Evolutionary conservation across 208 protist genomes (phyloP), one percentile per base, ranked within the genome.

Genomic region (Borovskyia barvae): DNA sequence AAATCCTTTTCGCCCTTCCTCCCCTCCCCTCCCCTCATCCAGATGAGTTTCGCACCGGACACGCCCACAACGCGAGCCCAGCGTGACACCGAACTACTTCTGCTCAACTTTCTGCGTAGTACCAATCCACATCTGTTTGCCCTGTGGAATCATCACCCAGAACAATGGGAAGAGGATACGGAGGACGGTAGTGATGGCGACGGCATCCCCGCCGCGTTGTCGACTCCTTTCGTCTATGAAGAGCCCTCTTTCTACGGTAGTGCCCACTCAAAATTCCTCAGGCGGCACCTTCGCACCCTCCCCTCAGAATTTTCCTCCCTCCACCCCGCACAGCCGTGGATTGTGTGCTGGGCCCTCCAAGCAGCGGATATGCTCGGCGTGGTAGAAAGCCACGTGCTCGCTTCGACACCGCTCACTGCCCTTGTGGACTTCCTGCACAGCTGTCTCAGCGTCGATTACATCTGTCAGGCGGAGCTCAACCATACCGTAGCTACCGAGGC

Each of bases 341-440:
- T 95, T 24, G 73, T 73, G 1, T 95, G 87, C 72, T 95, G 85
- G 85, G 50, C 71, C 6, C 56, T 92, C 53, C 84, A 95, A 42
- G 80, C 82, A 3, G 88, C 82, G 6, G 80, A 90, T 47, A 30
- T 88, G n/a, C 74, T 95, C n/a, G 81, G 67, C 30, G 50, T 77
- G 37, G 76, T 72, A 14, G 62, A 71, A 15, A 39, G 61, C 1
- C 49, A 80, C 26, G 58, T 93, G 2, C 76, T 75, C 30, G 43
- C 71, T 19, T 40, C 25, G n/a, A 66, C 78, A 5, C 68, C 80
- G 2, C 53, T 63, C 1, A 58, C 72, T 5, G 83, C 43, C 30
- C 47, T 93, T 9, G 67, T 68, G 9, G 60, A 66, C 29, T 88
- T 85, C 48, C 45, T 90, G 12, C 42, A 85, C 49, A 57, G 39